A percentile compares a stretch with the other conserved stretches of the same genome.
Conservation (phyloP, 2,329 filamentous ascomycete genomes). For the Ceratocystis harringtonii region DNA sequence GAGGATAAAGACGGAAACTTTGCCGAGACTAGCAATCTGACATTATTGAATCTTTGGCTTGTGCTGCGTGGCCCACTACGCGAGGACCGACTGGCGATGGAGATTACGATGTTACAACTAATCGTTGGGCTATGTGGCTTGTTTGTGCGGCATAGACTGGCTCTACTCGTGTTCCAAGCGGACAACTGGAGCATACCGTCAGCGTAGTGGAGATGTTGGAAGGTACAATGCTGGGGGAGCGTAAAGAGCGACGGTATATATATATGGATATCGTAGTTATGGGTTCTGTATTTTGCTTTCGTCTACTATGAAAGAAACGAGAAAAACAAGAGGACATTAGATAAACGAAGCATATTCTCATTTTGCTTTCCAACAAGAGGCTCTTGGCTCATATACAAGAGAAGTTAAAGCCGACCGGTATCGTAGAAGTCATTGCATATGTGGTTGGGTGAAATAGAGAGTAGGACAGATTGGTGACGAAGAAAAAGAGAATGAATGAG, state of each 20-base stretch:
- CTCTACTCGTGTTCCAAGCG: conserved; percentile 73
- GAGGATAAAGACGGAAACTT: conserved; percentile 55
- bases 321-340: background rate
- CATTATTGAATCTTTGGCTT: conserved; percentile 88
- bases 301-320: background rate
- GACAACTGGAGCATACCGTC: conserved; percentile 46
- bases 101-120: conserved; percentile 67
- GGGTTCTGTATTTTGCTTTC: background rate
- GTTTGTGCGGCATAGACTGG: conserved; percentile 72
- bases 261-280: background rate
- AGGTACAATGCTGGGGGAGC: background rate
- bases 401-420: background rate
- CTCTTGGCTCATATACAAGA: background rate
- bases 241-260: too few relatives aligned
- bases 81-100: conserved; percentile 68
- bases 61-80: conserved; percentile 86
- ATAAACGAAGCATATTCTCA: background rate
- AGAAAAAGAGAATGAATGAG: background rate
- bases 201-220: background rate
- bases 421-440: background rate
- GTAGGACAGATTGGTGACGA: background rate
- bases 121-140: conserved; percentile 65
- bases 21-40: conserved; percentile 74
- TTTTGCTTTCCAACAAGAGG: background rate
- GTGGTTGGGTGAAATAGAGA: background rate